Evolutionary conservation across 2,329 filamentous ascomycete species (phyloP).

Genomic region (Juglanconis oblonga): DNA sequence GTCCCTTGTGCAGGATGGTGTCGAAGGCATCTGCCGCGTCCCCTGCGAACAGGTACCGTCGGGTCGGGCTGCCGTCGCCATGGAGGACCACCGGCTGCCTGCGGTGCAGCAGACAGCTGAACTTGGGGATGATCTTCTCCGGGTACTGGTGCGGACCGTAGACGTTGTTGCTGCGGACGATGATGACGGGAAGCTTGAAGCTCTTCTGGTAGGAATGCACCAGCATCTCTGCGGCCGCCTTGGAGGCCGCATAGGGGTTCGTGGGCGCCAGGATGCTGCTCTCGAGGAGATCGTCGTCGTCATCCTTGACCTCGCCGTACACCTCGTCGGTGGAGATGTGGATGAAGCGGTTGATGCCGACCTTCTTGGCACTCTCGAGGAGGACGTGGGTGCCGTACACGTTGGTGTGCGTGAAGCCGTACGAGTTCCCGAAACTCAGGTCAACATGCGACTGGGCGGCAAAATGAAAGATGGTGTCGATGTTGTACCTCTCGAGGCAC

Average conservation of each 20-base stretch:
- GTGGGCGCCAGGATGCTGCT: constrained; percentile 73
- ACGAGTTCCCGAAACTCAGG: constrained; percentile 78
- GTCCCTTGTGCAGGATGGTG: constrained; percentile 76
- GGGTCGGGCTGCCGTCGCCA: constrained; percentile 70
- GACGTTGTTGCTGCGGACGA: constrained; percentile 80
- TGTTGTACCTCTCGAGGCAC: constrained; percentile 67
- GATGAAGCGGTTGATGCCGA: constrained; percentile 70
- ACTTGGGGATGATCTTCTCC: constrained; percentile 84
- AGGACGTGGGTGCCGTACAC: constrained; percentile 83
- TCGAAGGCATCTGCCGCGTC: constrained; percentile 82
- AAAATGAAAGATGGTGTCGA: constrained; percentile 81
- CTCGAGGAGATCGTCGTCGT: constrained; percentile 69
- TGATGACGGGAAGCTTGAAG: constrained; percentile 76
- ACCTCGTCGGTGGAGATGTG: constrained; percentile 85
- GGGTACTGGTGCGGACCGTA: constrained; percentile 83
- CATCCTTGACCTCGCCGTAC: constrained; percentile 74
- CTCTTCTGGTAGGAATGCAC: constrained; percentile 85
- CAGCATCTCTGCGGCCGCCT: constrained; percentile 80
- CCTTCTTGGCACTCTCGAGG: constrained; percentile 71
- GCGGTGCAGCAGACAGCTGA: constrained; percentile 68
- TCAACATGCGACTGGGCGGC: constrained; percentile 85
- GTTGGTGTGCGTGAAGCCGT: constrained; percentile 77
- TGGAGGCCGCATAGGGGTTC: constrained; percentile 78
- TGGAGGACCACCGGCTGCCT: constrained; percentile 68
- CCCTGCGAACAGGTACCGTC: constrained; percentile 74